Evolutionary conservation across 768 basidiomycete species (phyloP).

Genomic region (Calocera viscosa): DNA sequence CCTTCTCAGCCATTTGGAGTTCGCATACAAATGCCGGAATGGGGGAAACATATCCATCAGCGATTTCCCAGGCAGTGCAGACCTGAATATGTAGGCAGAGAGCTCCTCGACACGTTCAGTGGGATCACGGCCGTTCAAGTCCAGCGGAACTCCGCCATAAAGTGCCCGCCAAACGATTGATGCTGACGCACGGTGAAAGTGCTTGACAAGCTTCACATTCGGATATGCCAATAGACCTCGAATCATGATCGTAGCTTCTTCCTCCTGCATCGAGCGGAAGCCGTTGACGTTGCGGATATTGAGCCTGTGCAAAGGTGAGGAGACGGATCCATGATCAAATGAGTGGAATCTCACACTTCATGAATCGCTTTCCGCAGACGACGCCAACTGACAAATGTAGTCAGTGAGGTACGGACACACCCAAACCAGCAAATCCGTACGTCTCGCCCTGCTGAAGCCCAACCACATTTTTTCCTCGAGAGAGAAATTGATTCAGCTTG

Average conservation of each 20-base stretch:
- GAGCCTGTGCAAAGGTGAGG: not conserved
- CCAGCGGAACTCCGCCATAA: not conserved
- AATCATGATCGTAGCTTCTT: not conserved
- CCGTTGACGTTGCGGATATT: not conserved
- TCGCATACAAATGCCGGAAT: not conserved
- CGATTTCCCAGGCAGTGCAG: not conserved
- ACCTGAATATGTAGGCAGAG: not conserved
- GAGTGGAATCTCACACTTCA: not conserved
- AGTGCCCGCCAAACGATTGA: not conserved
- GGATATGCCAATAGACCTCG: not conserved
- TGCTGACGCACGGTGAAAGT: not conserved
- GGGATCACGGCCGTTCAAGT: not conserved
- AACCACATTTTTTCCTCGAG: not conserved
- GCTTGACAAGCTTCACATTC: not conserved
- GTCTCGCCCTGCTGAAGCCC: not conserved
- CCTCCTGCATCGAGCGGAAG: not conserved
- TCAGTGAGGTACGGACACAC: not conserved
- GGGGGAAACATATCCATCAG: not conserved
- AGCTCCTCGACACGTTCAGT: not conserved
- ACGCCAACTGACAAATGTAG: not conserved
- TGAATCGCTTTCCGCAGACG: not conserved
- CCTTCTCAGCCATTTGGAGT: not conserved
- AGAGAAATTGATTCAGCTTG: slow-evolving; percentile 1
- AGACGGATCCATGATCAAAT: not conserved
- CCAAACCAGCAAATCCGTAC: not conserved